Evolutionary conservation across 768 basidiomycete genomes (phyloP).

Genomic region (Lactarius tabidus): DNA sequence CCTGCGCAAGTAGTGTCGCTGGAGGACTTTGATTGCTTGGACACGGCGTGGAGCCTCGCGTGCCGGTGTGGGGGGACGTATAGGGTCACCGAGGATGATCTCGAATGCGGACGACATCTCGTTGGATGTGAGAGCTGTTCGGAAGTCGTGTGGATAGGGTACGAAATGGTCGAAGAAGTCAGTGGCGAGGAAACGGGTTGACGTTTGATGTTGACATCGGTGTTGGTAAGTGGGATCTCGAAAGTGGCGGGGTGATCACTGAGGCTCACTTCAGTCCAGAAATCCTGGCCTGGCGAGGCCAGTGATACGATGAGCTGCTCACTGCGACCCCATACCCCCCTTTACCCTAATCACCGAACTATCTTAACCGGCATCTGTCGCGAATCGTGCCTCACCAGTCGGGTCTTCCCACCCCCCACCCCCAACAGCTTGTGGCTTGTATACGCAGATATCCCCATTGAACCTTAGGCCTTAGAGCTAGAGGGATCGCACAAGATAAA

Average conservation of each 20-base stretch:
- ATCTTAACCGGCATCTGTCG: too few species aligned
- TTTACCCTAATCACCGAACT: too few species aligned
- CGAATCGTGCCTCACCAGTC: too few species aligned
- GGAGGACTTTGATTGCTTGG: slow-evolving; percentile 52
- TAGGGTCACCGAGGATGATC: slow-evolving; percentile 48
- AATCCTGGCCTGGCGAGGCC: background rate
- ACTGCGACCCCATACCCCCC: background rate
- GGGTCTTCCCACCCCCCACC: too few species aligned
- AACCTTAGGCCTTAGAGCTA: background rate
- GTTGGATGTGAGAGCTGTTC: slow-evolving; percentile 73
- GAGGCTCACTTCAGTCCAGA: background rate
- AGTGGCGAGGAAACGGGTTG: background rate
- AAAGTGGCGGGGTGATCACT: background rate
- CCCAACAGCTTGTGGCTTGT: too few species aligned
- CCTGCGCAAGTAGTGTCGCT: slow-evolving; percentile 78
- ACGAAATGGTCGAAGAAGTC: slow-evolving; percentile 47
- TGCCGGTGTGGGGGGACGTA: slow-evolving; percentile 78
- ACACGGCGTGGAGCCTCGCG: slow-evolving; percentile 48
- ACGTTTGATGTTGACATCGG: background rate
- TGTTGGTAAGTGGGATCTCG: background rate
- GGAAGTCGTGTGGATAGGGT: slow-evolving; percentile 83
- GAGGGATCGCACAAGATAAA: background rate
- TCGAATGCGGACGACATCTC: slow-evolving; percentile 71
- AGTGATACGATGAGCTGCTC: background rate
- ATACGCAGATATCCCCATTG: background rate